Base-by-base conservation (phyloP, 257 asterid genomes). In the Eustoma russellianum region DNA sequence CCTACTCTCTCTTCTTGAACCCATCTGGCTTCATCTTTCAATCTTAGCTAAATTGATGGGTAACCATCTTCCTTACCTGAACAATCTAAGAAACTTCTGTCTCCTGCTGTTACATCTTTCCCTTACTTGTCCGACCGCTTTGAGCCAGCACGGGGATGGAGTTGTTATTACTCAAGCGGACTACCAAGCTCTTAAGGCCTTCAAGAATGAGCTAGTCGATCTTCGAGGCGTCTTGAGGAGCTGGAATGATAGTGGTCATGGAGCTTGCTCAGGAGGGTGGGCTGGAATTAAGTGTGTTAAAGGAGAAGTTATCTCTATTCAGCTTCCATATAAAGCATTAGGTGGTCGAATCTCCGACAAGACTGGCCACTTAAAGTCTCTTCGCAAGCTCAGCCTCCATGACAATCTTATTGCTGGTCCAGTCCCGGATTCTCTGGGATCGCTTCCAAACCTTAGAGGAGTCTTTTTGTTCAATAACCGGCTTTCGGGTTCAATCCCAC, bases 181-280 rank as follows among this genome's bases (percentile, higher is more conserved):
- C 51, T 74, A 56, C 35, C 81, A 70, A 61, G 76, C 86, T 12
- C 71, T 84, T 0, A 65, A 19, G 43, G 75, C 85, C 11, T 13
- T 84, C 5, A 83, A 76, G 15, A 60, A 56, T 15, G 83, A 74
- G 3, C 30, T 80, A 24, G 60, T 80, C 0, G 98, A 90, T 38
- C 35, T 55, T 30, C 68, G 57, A 34, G 87, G 95, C 5, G 73
- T 76, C 18, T 34, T 90, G 47, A 66, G 65, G 55, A 79, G 86
- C 82, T 90, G 98, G 98, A 86, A 86, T 44, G 80, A 56, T 17
- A 71, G 58, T 41, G 74, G 81, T 8, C 5, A 50, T 11, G 83
- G 83, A 12, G 85, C 96, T 19, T 90, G 98, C 48, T 76, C 85
- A 0, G 88, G 84, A 5, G 65, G 62, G n/a, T 90, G 96, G 96